Evolutionary conservation across 768 basidiomycete genomes (phyloP).

Genomic region (Mycena belliarum): DNA sequence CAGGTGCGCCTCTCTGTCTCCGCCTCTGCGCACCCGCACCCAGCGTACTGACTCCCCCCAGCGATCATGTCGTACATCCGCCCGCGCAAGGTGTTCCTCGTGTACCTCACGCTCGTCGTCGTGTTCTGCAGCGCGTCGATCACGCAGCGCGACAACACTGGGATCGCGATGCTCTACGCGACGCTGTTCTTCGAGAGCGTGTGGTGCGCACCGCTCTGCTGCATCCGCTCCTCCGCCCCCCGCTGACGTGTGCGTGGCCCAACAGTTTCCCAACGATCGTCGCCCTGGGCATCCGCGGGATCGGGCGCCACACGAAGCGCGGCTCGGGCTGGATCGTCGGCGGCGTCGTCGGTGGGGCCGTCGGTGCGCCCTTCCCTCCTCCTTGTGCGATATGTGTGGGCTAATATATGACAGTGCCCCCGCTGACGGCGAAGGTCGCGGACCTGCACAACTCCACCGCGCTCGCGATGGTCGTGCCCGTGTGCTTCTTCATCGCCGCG

Average conservation of each 20-base stretch:
- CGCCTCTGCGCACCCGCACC: background rate
- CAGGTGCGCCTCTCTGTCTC: conserved; percentile 24
- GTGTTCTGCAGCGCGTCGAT: conserved; percentile 32
- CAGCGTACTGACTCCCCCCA: conserved; percentile 1
- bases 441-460: conserved; percentile 34
- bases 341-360: conserved; percentile 35
- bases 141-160: conserved; percentile 30
- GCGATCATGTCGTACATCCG: conserved; percentile 32
- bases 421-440: conserved; percentile 32
- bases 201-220: too few relatives aligned
- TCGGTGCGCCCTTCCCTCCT: conserved; percentile 22
- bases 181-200: conserved; percentile 38
- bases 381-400: background rate
- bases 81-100: conserved; percentile 31
- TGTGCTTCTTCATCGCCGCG: conserved; percentile 31
- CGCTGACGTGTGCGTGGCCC: too few relatives aligned
- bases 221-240: too few relatives aligned
- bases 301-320: conserved; percentile 36
- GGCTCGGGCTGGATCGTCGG: conserved; percentile 34
- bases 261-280: conserved; percentile 40
- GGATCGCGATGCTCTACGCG: conserved; percentile 33
- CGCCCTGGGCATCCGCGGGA: conserved; percentile 33
- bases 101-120: conserved; percentile 30
- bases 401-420: conserved; percentile 26
- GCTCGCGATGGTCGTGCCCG: conserved; percentile 35